Base-by-base conservation (phyloP, 371 early-diverging fungal species). In the Actinomortierella wolfii region DNA sequence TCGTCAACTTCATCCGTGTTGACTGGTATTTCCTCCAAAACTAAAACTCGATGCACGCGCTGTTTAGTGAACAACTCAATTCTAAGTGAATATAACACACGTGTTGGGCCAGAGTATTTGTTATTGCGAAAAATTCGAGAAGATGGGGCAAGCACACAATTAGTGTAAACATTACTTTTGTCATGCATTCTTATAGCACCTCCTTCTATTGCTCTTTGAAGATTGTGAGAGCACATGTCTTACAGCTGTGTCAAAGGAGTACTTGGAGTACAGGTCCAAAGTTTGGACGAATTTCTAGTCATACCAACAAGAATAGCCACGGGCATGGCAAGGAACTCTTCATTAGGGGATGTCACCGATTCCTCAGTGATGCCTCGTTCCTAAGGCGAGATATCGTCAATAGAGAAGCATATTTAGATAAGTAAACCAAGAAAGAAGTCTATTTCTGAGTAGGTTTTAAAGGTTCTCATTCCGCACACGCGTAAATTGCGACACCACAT, bases 11-110 rank as follows among this genome's bases (percentile, higher is more conserved):
- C 49, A 23, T 62, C 59, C 20, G 64, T 41, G 17, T 56, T 50
- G 23, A 56, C 46, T 34, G 64, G 74, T 24, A 50, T 66, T 9
- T 68, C 52, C 14, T 76, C 68, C 54, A 81, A 67, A 20, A 86
- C 81, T 4, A 86, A 69, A 1, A 84, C 83, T 24, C 86, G 80
- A 57, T 86, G 86, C 9, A 76, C 67, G 5, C 76, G 59, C 42
- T 78, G 76, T 26, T 61, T 60, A 44, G 81, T 82, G 57, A 86
- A 79, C 14, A 81, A 57, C 8, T 74, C 59, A 26, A 84, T 59
- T 34, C 69, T 26, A 82, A 53, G 26, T 34, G 51, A 17, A 34
- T 23, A 28, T 20, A 25, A 6, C 13, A 9, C 20, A 20, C 20
- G 47, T 47, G 25, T 47, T 47, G 20, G 4, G 25, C 25, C 25